These are phyloP conservation scores for Clarireedia homoeocarpa DNA, from an alignment of 2,329 filamentous ascomycete genomes.

Conservation along the genomic window DNA sequence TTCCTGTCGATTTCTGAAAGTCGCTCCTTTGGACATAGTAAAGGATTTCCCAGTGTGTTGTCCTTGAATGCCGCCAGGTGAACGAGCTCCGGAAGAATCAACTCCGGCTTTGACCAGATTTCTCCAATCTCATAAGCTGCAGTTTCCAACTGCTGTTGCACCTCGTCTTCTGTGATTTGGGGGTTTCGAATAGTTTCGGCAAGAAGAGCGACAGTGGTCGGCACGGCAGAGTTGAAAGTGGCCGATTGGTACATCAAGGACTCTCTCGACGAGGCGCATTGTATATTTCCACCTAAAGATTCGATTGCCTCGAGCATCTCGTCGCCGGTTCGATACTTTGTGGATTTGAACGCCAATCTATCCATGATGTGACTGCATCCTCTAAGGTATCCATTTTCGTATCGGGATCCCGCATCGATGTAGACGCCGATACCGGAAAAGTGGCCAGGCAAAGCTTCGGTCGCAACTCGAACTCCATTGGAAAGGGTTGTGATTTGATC, in stretches of 20 bases:
- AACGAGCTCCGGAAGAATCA: slow-evolving; percentile 90
- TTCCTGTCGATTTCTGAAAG: slow-evolving; percentile 64
- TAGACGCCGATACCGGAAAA: slow-evolving; percentile 95
- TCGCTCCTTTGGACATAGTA: slow-evolving; percentile 83
- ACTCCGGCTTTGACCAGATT: slow-evolving; percentile 95
- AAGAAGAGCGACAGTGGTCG: slow-evolving; percentile 71
- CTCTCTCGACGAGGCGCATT: slow-evolving; percentile 91
- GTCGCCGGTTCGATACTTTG: slow-evolving; percentile 63
- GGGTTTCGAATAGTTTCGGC: slow-evolving; percentile 92
- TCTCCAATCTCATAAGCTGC: slow-evolving; percentile 93
- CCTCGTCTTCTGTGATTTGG: slow-evolving; percentile 76
- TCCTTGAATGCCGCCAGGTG: slow-evolving; percentile 94
- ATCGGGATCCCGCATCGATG: slow-evolving; percentile 89
- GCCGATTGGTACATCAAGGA: slow-evolving; percentile 98
- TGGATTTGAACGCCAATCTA: slow-evolving; percentile 88
- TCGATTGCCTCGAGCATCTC: slow-evolving; percentile 85
- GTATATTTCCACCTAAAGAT: slow-evolving; percentile 86
- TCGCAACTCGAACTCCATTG: slow-evolving; percentile 91
- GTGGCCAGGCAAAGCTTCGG: slow-evolving; percentile 86
- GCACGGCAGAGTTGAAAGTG: slow-evolving; percentile 90
- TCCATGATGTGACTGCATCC: slow-evolving; percentile 97
- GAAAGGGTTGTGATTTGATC: slow-evolving; percentile 81
- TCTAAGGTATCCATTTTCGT: slow-evolving; percentile 76
- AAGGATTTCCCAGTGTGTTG: slow-evolving; percentile 89
- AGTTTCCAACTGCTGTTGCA: slow-evolving; percentile 78